Percentiles rank a stretch among this genome's conserved stretches.
Conservation (phyloP, 345 rosid genomes). For the Lepidium africanum region DNA sequence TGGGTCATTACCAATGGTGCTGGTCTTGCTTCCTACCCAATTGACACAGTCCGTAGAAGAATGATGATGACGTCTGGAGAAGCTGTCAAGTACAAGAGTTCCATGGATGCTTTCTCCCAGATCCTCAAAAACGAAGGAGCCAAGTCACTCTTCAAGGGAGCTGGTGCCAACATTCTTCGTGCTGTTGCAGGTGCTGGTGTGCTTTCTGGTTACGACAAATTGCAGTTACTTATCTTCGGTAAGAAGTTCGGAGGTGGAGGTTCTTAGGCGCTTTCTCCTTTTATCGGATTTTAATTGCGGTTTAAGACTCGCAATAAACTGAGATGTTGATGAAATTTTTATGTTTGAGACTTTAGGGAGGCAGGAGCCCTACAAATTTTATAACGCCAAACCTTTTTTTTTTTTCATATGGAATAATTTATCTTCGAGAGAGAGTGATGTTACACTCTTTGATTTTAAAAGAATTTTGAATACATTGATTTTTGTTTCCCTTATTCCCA, state of each 20-base stretch:
- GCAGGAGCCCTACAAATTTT: slow-evolving; percentile 5
- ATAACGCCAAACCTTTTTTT: neutral
- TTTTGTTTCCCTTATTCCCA: neutral
- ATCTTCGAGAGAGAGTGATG: neutral
- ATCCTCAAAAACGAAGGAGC: slow-evolving; percentile 78
- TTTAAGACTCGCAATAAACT: neutral
- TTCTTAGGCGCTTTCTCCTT: slow-evolving; percentile 22
- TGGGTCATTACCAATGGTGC: slow-evolving; percentile 87
- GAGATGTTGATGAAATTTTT: slow-evolving; percentile 23
- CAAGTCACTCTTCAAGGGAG: slow-evolving; percentile 82
- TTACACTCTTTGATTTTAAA: neutral
- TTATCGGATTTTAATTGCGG: slow-evolving; percentile 3
- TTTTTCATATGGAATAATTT: slow-evolving; percentile 12
- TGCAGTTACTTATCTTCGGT: slow-evolving; percentile 72
- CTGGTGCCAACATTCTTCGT: slow-evolving; percentile 86
- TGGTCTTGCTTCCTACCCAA: slow-evolving; percentile 77
- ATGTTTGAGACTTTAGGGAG: neutral
- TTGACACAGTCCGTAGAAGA: slow-evolving; percentile 89
- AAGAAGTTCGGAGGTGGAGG: slow-evolving; percentile 84
- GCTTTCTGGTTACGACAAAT: slow-evolving; percentile 80
- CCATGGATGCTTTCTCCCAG: slow-evolving; percentile 57
- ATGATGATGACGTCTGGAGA: slow-evolving; percentile 97
- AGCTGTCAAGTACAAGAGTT: slow-evolving; percentile 85
- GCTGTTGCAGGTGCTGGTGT: slow-evolving; percentile 93
- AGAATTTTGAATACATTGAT: neutral